Evolutionary conservation across 495 filamentous ascomycete species (phyloP).

Genomic region (Podospora anserina): DNA sequence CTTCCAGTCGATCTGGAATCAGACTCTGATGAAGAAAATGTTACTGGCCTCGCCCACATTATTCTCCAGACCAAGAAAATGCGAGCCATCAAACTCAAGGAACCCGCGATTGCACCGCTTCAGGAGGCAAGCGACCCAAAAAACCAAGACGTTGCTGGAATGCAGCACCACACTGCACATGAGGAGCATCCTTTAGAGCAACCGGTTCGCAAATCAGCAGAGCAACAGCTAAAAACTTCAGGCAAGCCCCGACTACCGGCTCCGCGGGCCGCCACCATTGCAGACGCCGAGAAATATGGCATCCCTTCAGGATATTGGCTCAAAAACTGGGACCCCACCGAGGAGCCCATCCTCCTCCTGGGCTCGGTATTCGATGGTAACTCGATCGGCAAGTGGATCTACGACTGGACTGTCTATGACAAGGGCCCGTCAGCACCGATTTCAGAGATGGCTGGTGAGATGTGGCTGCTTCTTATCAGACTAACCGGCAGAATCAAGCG

Average conservation of each 20-base stretch:
- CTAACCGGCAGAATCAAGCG: conserved; percentile 94
- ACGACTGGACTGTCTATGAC: conserved; percentile 97
- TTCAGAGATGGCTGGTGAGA: conserved; percentile 86
- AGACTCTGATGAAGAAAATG: background rate
- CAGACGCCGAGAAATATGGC: conserved; percentile 71
- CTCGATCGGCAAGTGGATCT: conserved; percentile 97
- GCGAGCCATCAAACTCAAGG: background rate
- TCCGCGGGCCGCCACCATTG: conserved; percentile 71
- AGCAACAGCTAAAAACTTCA: conserved; percentile 12
- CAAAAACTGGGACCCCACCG: conserved; percentile 97
- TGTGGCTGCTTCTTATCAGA: conserved; percentile 94
- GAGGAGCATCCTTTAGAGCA: too few relatives aligned
- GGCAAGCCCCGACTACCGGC: conserved; percentile 34
- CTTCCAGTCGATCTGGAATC: background rate
- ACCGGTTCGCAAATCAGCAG: background rate
- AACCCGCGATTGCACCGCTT: background rate
- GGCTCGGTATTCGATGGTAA: conserved; percentile 98
- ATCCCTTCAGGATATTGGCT: conserved; percentile 91
- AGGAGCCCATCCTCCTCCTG: conserved; percentile 85
- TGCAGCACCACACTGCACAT: background rate
- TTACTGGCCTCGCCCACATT: background rate
- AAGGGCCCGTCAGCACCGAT: conserved; percentile 82
- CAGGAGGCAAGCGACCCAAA: background rate
- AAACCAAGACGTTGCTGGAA: background rate
- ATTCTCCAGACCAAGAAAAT: background rate